Base-by-base conservation (phyloP, 139 green algal genomes). In the Coelastrella sp. region DNA sequence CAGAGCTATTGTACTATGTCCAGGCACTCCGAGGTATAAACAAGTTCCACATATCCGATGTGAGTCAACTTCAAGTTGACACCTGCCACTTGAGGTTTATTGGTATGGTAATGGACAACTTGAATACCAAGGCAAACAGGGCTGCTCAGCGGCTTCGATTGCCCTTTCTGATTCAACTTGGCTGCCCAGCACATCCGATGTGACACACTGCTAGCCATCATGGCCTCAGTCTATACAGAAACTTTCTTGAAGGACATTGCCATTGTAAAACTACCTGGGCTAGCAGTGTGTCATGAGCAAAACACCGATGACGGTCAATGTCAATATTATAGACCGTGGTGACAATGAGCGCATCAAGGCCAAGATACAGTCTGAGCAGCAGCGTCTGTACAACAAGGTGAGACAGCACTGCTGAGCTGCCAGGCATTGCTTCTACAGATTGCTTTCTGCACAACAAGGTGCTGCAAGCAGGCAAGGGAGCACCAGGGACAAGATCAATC, bases 201-300 rank as follows among this genome's bases (percentile, higher is more conserved):
- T n/a, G n/a, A n/a, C n/a, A n/a, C n/a, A n/a, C n/a, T n/a, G n/a
- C n/a, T n/a, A n/a, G n/a, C n/a, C n/a, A n/a, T n/a, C n/a, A n/a
- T 37, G 67, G 27, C 37, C 13, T 45, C 13, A 76, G 67, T 37
- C 27, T 76, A 30, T 50, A 50, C 13, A n/a, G 43, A n/a, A n/a
- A n/a, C n/a, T n/a, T n/a, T n/a, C n/a, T n/a, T n/a, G n/a, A 76
- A 76, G 27, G 67, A 76, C 27, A 13, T 76, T 34, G 67, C 67
- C 67, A 76, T n/a, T 30, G 21, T n/a, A 19, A 76, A 37, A n/a
- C 35, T 30, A 45, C 19, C 13, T 76, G 37, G 67, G 67, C 67
- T 37, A 23, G 35, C 27, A 37, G 25, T 53, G n/a, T n/a, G 35
- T 50, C 13, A 13, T 50, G 23, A 30, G 21, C 13, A 45, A n/a